Conservation (phyloP, 176 grass and related monocot species). For the Lolium multiflorum region DNA sequence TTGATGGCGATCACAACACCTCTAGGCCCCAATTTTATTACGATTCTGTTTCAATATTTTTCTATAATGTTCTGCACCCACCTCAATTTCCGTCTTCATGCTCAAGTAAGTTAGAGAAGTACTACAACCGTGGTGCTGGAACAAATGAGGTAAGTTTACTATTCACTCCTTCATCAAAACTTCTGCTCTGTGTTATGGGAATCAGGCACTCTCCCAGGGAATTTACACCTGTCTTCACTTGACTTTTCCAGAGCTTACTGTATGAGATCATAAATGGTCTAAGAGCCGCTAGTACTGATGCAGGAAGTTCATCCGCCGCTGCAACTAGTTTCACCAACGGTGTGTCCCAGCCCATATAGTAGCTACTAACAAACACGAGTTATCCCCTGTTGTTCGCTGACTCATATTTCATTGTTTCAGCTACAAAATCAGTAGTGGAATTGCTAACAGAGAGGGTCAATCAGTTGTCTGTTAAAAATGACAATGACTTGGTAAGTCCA, state of each 20-base stretch:
- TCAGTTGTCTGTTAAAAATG: constrained; percentile 74
- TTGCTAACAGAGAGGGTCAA: constrained; percentile 90
- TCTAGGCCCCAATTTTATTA: constrained; percentile 97
- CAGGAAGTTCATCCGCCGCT: constrained; percentile 85
- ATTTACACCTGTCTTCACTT: constrained; percentile 38
- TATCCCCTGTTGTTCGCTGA: constrained; percentile 18
- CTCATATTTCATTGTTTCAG: constrained; percentile 56
- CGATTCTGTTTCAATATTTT: constrained; percentile 99
- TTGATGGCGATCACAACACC: constrained; percentile 97
- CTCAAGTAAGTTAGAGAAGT: constrained; percentile 87
- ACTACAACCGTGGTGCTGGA: constrained; percentile 68
- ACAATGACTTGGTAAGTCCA: constrained; percentile 79
- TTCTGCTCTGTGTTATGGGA: constrained; percentile 16
- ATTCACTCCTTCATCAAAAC: constrained; percentile 38
- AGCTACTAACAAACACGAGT: neutral
- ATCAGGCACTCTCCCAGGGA: neutral
- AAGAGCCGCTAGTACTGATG: constrained; percentile 65
- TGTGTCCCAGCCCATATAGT: constrained; percentile 31
- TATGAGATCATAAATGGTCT: constrained; percentile 97
- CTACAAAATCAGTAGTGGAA: constrained; percentile 96
- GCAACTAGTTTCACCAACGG: constrained; percentile 69
- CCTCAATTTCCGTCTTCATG: constrained; percentile 74
- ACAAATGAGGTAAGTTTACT: constrained; percentile 74
- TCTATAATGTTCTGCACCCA: constrained; percentile 90
- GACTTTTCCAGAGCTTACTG: constrained; percentile 75